Evolutionary conservation across 306 rosid genomes (phyloP).

Genomic region (Rubus idaeus): DNA sequence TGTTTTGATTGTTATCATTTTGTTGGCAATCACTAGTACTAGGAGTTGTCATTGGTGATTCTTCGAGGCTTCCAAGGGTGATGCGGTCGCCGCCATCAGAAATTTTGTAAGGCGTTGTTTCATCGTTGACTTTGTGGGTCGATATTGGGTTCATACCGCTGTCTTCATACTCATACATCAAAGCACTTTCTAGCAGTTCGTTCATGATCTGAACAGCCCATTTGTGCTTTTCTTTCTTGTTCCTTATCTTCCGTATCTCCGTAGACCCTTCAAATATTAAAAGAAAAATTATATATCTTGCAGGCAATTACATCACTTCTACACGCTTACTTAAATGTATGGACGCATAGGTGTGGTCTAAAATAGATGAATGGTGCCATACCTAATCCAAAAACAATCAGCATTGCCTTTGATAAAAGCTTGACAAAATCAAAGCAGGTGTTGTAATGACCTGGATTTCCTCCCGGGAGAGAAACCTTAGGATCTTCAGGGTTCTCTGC

Average conservation of each 20-base stretch:
- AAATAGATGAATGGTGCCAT: not conserved
- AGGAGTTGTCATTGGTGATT: no score
- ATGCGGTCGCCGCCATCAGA: not conserved
- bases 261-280: not conserved
- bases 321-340: no score
- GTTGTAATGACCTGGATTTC: not conserved
- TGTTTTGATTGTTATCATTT: no score
- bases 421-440: slow-evolving; percentile 3
- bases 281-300: not conserved
- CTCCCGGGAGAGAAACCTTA: no score
- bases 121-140: slow-evolving; percentile 5
- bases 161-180: slow-evolving; percentile 12
- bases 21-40: no score
- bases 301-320: not conserved
- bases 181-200: slow-evolving; percentile 6
- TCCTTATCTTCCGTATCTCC: slow-evolving; percentile 14
- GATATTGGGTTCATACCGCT: slow-evolving; percentile 19
- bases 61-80: no score
- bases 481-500: not conserved
- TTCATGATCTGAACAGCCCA: slow-evolving; percentile 54
- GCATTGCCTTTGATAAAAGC: slow-evolving; percentile 5
- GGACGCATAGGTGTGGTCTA: not conserved
- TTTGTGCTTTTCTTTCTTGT: slow-evolving; percentile 34
- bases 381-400: slow-evolving; percentile 9
- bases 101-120: not conserved